These are phyloP conservation scores for Xylariaceae sp. DNA, from an alignment of 2,329 filamentous ascomycete species.

Conservation along the genomic window DNA sequence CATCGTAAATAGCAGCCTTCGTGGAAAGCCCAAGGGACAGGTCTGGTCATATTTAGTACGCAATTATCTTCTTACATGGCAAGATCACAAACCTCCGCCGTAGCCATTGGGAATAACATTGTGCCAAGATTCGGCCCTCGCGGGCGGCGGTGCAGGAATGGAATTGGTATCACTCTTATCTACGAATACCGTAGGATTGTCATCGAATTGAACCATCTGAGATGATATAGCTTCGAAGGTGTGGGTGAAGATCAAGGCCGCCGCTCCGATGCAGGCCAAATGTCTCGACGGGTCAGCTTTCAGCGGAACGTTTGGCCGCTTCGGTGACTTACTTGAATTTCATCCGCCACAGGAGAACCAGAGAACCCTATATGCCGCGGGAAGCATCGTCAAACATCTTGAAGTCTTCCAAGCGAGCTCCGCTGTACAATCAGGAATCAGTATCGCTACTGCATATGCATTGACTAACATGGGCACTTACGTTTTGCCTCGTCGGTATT, in stretches of 20 bases:
- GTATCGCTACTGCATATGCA: too few species aligned
- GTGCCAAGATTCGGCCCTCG: conserved; percentile 33
- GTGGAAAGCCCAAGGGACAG: conserved; percentile 28
- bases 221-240: conserved; percentile 37
- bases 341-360: conserved; percentile 32
- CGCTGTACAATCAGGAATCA: not conserved
- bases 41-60: conserved; percentile 5
- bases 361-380: conserved; percentile 30
- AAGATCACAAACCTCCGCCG: conserved; percentile 1
- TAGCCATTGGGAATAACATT: conserved; percentile 23
- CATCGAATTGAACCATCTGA: conserved; percentile 32
- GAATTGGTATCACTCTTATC: conserved; percentile 12
- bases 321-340: conserved; percentile 26
- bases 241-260: conserved; percentile 31
- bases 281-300: conserved; percentile 19
- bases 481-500: conserved; percentile 26
- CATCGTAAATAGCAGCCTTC: conserved; percentile 34
- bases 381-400: conserved; percentile 36
- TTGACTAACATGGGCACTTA: too few species aligned
- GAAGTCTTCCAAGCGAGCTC: conserved; percentile 33
- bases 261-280: conserved; percentile 33
- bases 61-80: not conserved
- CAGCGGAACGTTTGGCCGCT: too few species aligned
- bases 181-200: conserved; percentile 18
- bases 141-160: conserved; percentile 22